These are phyloP conservation scores for Gossypium anomalum DNA, from an alignment of 345 rosid species.

Conservation along the genomic window DNA sequence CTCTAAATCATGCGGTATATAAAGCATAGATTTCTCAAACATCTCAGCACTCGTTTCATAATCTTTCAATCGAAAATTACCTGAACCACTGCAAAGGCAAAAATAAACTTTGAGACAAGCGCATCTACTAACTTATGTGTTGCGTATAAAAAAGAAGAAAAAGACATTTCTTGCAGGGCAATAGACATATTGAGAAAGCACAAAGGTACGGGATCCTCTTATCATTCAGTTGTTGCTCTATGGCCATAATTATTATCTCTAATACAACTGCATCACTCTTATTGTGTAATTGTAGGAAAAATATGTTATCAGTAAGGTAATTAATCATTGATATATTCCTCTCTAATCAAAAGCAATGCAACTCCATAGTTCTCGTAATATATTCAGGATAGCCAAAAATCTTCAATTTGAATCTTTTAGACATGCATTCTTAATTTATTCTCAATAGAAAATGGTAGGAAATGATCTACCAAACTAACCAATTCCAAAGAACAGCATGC, in stretches of 20 bases:
- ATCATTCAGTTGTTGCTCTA: background rate
- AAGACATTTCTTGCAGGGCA: slow-evolving; percentile 4
- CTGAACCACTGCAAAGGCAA: slow-evolving; percentile 64
- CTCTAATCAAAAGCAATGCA: background rate
- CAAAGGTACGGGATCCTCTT: background rate
- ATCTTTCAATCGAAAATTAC: slow-evolving; percentile 67
- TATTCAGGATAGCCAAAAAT: background rate
- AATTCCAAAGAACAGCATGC: slow-evolving; percentile 90
- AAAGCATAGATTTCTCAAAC: slow-evolving; percentile 94
- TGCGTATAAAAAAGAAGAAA: background rate
- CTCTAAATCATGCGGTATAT: slow-evolving; percentile 63
- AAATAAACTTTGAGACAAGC: background rate
- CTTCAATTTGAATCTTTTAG: background rate
- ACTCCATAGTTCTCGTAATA: background rate
- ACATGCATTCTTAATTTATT: background rate
- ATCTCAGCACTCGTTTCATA: slow-evolving; percentile 74
- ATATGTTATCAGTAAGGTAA: background rate
- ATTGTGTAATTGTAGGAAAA: background rate
- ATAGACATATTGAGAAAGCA: background rate
- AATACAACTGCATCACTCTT: background rate
- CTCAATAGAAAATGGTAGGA: background rate
- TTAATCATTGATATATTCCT: background rate
- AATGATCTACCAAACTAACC: slow-evolving; percentile 36
- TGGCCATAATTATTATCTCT: background rate
- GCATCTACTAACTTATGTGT: background rate